These are phyloP conservation scores for Anthoceros angustus DNA, from an alignment of 225 moss, liverwort and hornwort genomes.

Conservation along the genomic window DNA sequence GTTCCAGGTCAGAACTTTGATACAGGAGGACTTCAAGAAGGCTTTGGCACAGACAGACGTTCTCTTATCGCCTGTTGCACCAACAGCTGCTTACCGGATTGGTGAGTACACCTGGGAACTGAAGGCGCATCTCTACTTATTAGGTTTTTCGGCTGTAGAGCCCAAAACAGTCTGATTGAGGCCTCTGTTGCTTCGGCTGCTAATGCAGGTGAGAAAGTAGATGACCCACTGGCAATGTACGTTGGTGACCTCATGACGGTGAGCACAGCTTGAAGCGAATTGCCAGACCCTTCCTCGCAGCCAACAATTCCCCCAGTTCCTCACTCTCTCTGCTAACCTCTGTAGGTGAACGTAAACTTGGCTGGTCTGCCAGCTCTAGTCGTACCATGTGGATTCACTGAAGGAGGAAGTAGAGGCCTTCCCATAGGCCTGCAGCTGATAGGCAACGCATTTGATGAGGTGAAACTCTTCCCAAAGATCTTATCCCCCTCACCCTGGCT, in stretches of 20 bases:
- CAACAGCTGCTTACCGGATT: conserved; percentile 73
- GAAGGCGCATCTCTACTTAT: not conserved
- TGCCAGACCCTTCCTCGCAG: not conserved
- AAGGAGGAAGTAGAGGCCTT: conserved; percentile 55
- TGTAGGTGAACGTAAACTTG: conserved; percentile 79
- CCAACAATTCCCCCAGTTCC: not conserved
- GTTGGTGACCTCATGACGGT: conserved; percentile 88
- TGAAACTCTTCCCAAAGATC: not conserved
- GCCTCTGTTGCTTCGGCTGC: not conserved
- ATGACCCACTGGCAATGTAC: conserved; percentile 82
- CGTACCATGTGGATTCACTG: conserved; percentile 71
- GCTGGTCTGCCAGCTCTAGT: conserved; percentile 88
- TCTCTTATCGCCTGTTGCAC: conserved; percentile 69
- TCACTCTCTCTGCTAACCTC: not conserved
- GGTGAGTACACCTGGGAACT: conserved; percentile 20
- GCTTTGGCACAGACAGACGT: conserved; percentile 61
- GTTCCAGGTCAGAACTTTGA: conserved; percentile 58
- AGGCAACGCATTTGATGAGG: conserved; percentile 74
- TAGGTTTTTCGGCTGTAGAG: not conserved
- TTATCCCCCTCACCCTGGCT: not conserved
- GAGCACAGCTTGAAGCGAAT: not conserved
- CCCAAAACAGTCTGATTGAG: not conserved
- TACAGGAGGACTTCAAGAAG: conserved; percentile 59
- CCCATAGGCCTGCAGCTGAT: conserved; percentile 94
- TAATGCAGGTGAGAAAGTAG: conserved; percentile 54